A percentile compares a stretch with the other conserved stretches of the same genome.
These are phyloP conservation scores for Populus trichocarpa DNA, from an alignment of 441 rosid species.

Conservation along the genomic window DNA sequence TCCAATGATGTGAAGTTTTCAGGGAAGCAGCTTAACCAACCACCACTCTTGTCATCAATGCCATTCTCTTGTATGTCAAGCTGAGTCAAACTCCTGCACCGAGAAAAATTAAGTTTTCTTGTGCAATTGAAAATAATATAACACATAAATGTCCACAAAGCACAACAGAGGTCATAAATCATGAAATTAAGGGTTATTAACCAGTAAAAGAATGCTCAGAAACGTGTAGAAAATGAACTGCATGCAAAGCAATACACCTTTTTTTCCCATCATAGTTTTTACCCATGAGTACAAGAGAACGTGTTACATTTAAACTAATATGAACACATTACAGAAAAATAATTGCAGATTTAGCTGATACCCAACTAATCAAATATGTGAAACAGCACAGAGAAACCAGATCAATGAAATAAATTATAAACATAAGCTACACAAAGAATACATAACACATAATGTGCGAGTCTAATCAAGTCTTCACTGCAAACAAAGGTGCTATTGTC, in stretches of 20 bases:
- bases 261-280: not conserved
- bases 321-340: not conserved
- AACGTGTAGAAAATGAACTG: not conserved
- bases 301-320: not conserved
- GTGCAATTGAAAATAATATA: not conserved
- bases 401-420: not conserved
- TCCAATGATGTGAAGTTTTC: constrained; percentile 56
- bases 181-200: not conserved
- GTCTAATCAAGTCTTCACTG: not conserved
- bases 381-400: not conserved
- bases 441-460: not conserved
- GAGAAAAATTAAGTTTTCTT: constrained; percentile 7
- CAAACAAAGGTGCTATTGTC: not conserved
- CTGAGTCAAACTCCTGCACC: constrained; percentile 60
- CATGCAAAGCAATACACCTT: not conserved
- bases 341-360: not conserved
- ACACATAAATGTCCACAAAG: not conserved
- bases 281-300: not conserved
- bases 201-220: not conserved
- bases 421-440: not conserved
- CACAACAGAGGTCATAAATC: not conserved
- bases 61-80: constrained; percentile 68
- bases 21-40: constrained; percentile 67
- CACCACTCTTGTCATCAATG: constrained; percentile 53
- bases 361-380: not conserved